These are phyloP conservation scores for Talaromyces sp. DNA, from an alignment of 2,329 filamentous ascomycete species.

Conservation along the genomic window DNA sequence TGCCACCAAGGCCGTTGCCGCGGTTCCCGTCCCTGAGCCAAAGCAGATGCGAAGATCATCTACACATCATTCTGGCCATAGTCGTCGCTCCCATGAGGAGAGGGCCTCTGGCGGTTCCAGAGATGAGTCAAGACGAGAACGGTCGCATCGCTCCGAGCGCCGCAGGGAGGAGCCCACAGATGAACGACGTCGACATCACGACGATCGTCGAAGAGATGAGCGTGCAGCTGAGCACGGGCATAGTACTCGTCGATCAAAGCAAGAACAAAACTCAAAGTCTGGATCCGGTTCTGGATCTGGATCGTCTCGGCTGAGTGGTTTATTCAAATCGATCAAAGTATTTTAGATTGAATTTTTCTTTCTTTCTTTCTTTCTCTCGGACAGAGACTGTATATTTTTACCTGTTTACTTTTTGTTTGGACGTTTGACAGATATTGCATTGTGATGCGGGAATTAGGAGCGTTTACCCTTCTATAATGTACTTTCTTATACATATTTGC, in stretches of 20 bases:
- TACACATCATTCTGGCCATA: slow-evolving; percentile 25
- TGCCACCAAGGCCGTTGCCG: slow-evolving; percentile 27
- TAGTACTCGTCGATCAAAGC: slow-evolving; percentile 8
- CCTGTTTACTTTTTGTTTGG: neutral
- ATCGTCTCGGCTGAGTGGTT: slow-evolving; percentile 10
- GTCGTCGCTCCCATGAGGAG: slow-evolving; percentile 15
- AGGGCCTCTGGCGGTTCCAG: slow-evolving; percentile 15
- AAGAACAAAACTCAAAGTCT: slow-evolving; percentile 7
- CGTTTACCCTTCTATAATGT: slow-evolving; percentile 8
- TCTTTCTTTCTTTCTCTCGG: neutral
- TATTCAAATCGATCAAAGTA: slow-evolving; percentile 16
- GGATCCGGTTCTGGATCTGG: neutral
- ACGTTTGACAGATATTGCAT: neutral
- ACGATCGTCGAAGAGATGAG: slow-evolving; percentile 12
- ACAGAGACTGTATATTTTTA: neutral
- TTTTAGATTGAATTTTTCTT: slow-evolving; percentile 8
- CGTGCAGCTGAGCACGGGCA: slow-evolving; percentile 8
- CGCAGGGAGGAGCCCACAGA: slow-evolving; percentile 9
- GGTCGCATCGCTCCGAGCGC: slow-evolving; percentile 11
- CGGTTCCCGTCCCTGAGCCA: slow-evolving; percentile 16
- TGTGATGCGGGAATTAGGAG: neutral
- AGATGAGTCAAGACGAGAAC: slow-evolving; percentile 13
- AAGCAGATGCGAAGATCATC: slow-evolving; percentile 22
- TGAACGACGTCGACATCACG: slow-evolving; percentile 14
- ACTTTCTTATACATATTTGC: slow-evolving; percentile 4